Evolutionary conservation across 2,329 filamentous ascomycete genomes (phyloP), one percentile per base, ranked within the genome.

Genomic region (Colletotrichum chlorophyti): DNA sequence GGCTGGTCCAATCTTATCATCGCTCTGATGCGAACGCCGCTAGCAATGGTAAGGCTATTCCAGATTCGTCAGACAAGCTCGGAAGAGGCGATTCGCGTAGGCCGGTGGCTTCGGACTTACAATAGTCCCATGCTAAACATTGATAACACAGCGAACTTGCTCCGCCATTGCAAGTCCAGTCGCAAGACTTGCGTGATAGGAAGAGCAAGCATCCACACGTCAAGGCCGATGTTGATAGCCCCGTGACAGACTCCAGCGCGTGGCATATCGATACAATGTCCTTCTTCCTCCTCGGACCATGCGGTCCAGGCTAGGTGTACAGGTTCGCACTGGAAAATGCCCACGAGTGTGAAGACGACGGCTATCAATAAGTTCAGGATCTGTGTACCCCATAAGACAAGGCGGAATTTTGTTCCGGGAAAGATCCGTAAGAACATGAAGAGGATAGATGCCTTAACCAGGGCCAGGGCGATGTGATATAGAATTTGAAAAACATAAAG

Each of bases 371-470:
- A 10, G 5, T 61, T 58, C 47, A 58, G 32, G n/a, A 10, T 41
- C 0, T 58, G 31, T 2, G 68, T 63, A 9, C 26, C 64, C 55
- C 62, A 66, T 1, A 69, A 54, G 4, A 63, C 21, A n/a, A 52
- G 54, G 5, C 63, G 66, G 24, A 74, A 67, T 4, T 11, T 37
- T 0, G 63, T 47, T 53, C 5, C 69, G 66, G 76, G 72, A 29
- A 76, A 76, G 12, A 75, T 68, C 3, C 69, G 67, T 6, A 70
- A 65, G 58, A 73, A 75, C 61, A 76, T 69, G 24, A 71, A 64
- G 3, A 76, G 65, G 29, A 76, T 65, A 5, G 73, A 68, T n/a
- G 72, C 54, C 52, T 75, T 74, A 9, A 69, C 64, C 3, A 73
- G 72, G 2, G 78, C 69, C 21, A 81, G 75, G 27, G 69, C 70